phyloP scores from a whole-genome alignment of 768 basidiomycete species.

The Pulveroboletus sp. region DNA sequence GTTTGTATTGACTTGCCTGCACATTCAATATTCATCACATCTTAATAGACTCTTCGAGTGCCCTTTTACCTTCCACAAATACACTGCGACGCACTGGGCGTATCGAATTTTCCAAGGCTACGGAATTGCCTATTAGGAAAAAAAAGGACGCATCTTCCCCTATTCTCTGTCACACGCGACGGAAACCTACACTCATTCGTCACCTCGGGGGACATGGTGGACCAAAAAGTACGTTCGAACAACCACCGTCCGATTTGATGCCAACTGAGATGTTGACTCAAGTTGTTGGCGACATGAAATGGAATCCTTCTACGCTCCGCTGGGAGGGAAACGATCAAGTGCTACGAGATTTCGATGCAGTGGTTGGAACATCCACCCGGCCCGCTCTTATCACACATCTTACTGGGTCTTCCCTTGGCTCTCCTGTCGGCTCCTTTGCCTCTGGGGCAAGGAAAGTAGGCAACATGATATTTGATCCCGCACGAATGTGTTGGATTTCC shows the following conservation, averaged over 20 bases:
- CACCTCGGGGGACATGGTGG: constrained; percentile 67
- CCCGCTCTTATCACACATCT: constrained; percentile 96
- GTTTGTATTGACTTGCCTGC: not conserved
- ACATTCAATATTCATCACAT: constrained; percentile 1
- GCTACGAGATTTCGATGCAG: constrained; percentile 85
- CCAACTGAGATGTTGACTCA: constrained; percentile 16
- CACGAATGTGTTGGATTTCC: constrained; percentile 94
- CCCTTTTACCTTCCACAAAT: constrained; percentile 46
- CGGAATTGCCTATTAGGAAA: constrained; percentile 46
- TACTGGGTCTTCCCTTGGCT: constrained; percentile 82
- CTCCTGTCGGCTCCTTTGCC: constrained; percentile 70
- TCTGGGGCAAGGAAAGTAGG: constrained; percentile 88
- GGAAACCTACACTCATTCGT: constrained; percentile 86
- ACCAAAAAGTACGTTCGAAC: constrained; percentile 63
- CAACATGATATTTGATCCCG: constrained; percentile 97
- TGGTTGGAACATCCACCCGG: constrained; percentile 77
- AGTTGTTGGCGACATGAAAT: constrained; percentile 97
- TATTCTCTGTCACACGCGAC: constrained; percentile 44
- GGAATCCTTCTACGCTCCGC: constrained; percentile 85
- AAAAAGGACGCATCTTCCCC: constrained; percentile 52
- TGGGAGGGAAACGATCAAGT: constrained; percentile 98
- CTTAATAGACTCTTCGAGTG: constrained; percentile 19
- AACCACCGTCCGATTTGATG: not conserved
- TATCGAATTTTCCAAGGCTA: constrained; percentile 50
- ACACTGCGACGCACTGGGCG: constrained; percentile 56